These are phyloP conservation scores for Jimgerdemannia flammicorona DNA, from an alignment of 192 early-diverging fungal genomes.

Conservation along the genomic window DNA sequence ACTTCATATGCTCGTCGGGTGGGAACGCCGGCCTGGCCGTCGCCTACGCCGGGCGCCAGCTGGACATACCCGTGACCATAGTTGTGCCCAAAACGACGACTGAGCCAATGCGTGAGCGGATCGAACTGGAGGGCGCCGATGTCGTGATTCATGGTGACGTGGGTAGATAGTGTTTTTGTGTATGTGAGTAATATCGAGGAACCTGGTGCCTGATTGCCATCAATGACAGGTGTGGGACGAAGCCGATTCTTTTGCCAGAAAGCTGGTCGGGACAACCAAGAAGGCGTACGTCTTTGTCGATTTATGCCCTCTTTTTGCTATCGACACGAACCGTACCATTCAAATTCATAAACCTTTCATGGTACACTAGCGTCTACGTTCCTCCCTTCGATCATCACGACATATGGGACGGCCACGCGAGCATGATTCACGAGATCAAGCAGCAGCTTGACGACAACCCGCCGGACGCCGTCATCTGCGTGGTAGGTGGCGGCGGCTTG, in stretches of 20 bases:
- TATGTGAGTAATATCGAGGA: neutral
- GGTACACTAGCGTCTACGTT: conserved; percentile 38
- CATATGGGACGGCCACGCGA: conserved; percentile 57
- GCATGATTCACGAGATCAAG: conserved; percentile 60
- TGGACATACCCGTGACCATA: conserved; percentile 50
- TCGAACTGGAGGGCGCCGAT: conserved; percentile 58
- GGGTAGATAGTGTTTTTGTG: neutral
- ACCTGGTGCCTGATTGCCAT: neutral
- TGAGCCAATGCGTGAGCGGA: conserved; percentile 46
- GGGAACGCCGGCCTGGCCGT: conserved; percentile 65
- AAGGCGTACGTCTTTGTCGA: conserved; percentile 36
- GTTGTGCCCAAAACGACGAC: conserved; percentile 50
- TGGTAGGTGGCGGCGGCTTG: conserved; percentile 69
- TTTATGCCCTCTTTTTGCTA: too few relatives aligned
- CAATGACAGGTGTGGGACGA: conserved; percentile 34
- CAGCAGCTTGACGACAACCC: conserved; percentile 49
- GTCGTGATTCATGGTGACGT: conserved; percentile 47
- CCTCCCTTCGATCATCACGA: conserved; percentile 55
- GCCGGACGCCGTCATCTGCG: conserved; percentile 60
- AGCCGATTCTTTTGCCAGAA: conserved; percentile 36
- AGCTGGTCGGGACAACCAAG: conserved; percentile 31
- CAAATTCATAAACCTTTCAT: neutral
- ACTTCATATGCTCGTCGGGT: conserved; percentile 55
- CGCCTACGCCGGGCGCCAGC: conserved; percentile 61
- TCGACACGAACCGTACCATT: neutral